phyloP scores from a whole-genome alignment of 495 filamentous ascomycete species.

The Schizothecium vesticola region DNA sequence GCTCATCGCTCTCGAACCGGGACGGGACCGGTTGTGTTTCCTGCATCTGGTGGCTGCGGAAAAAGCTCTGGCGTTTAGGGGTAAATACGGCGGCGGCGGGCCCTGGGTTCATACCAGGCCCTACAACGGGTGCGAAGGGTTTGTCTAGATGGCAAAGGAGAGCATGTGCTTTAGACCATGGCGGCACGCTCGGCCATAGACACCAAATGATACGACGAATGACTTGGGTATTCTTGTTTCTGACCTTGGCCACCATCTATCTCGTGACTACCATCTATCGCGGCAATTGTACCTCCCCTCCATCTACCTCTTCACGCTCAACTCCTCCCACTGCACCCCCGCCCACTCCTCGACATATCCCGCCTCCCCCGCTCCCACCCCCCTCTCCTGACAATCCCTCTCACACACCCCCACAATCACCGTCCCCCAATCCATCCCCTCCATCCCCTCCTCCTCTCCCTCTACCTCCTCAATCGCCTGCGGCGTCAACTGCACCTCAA shows the following conservation, averaged over 20 bases:
- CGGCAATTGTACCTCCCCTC: neutral
- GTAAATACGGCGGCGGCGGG: slow-evolving; percentile 20
- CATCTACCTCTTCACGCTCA: slow-evolving; percentile 27
- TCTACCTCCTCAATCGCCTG: slow-evolving; percentile 88
- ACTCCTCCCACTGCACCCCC: slow-evolving; percentile 95
- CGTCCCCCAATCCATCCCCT: slow-evolving; percentile 98
- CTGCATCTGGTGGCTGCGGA: slow-evolving; percentile 25
- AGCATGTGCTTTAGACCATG: slow-evolving; percentile 18
- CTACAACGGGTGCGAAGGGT: slow-evolving; percentile 16
- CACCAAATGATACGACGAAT: slow-evolving; percentile 22
- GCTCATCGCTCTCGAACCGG: slow-evolving; percentile 5
- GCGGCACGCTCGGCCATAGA: slow-evolving; percentile 20
- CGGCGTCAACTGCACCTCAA: slow-evolving; percentile 80
- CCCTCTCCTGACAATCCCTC: slow-evolving; percentile 30
- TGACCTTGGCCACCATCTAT: neutral
- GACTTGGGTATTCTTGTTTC: slow-evolving; percentile 9
- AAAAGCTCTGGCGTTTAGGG: slow-evolving; percentile 34
- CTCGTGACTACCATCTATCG: neutral
- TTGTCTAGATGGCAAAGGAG: slow-evolving; percentile 12
- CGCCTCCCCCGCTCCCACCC: slow-evolving; percentile 21
- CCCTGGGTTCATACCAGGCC: slow-evolving; percentile 6
- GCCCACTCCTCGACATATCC: slow-evolving; percentile 88
- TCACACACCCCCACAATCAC: slow-evolving; percentile 83
- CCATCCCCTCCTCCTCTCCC: slow-evolving; percentile 65
- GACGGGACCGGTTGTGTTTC: slow-evolving; percentile 4